These are phyloP conservation scores for Aspergillus olivimuriae DNA, from an alignment of 495 filamentous ascomycete species.

Conservation along the genomic window DNA sequence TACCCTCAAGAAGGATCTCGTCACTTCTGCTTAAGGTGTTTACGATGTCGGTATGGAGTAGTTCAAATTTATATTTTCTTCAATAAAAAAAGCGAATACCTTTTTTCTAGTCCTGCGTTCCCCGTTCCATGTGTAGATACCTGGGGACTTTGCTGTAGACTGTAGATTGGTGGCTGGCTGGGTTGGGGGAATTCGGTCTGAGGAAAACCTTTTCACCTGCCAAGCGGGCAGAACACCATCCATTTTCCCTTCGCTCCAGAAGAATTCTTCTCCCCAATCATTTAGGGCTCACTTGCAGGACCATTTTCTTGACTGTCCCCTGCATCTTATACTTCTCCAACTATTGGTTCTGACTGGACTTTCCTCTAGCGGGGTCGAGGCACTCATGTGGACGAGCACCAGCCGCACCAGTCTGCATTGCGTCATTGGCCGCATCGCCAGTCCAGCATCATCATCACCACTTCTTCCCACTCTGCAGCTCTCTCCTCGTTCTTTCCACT, in stretches of 20 bases:
- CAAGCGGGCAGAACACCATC: too few relatives aligned
- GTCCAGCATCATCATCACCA: slow-evolving; percentile 15
- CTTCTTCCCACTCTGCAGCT: slow-evolving; percentile 1
- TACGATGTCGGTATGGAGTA: slow-evolving; percentile 34
- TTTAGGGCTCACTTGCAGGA: slow-evolving; percentile 10
- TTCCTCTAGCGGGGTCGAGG: too few relatives aligned
- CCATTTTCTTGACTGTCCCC: slow-evolving; percentile 2
- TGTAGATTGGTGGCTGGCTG: too few relatives aligned
- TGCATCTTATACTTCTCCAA: not conserved
- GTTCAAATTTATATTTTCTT: slow-evolving; percentile 42
- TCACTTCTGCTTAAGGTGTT: slow-evolving; percentile 62
- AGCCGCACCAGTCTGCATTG: slow-evolving; percentile 23
- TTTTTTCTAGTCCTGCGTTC: slow-evolving; percentile 13
- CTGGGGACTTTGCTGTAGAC: too few relatives aligned
- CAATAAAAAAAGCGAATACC: slow-evolving; percentile 42
- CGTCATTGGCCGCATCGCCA: slow-evolving; percentile 32
- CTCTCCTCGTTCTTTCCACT: slow-evolving; percentile 1
- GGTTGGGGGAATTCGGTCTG: too few relatives aligned
- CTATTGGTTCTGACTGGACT: too few relatives aligned
- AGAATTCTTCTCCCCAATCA: not conserved
- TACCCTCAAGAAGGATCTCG: slow-evolving; percentile 98
- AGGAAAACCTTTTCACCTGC: too few relatives aligned
- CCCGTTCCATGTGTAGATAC: slow-evolving; percentile 11
- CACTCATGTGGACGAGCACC: slow-evolving; percentile 3
- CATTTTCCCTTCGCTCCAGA: too few relatives aligned